A percentile compares a stretch with the other conserved stretches of the same genome.
Evolutionary conservation across 2,329 filamentous ascomycete genomes (phyloP).

Genomic region (Leptographium radiaticola): DNA sequence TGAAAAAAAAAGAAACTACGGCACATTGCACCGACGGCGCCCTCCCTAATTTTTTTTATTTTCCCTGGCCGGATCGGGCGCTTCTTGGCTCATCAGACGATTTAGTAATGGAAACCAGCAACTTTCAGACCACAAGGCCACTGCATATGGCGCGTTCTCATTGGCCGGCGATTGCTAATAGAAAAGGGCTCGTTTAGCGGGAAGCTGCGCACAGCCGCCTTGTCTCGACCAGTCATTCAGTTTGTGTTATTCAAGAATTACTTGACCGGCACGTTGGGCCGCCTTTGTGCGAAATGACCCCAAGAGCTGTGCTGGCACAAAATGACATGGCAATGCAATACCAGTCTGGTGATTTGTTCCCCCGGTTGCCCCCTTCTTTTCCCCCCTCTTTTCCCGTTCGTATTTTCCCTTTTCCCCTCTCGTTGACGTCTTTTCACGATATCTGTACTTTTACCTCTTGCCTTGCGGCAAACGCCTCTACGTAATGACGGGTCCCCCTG

Average conservation of each 20-base stretch:
- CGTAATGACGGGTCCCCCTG: no score
- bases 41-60: no score
- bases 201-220: background rate
- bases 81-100: background rate
- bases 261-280: slow-evolving; percentile 1
- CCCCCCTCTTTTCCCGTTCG: background rate
- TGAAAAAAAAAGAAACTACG: background rate
- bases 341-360: background rate
- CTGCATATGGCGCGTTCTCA: background rate
- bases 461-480: no score
- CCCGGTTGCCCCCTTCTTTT: background rate
- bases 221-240: slow-evolving; percentile 7
- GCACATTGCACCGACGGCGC: no score
- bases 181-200: background rate
- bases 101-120: slow-evolving; percentile 9
- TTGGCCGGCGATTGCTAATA: slow-evolving; percentile 12
- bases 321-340: background rate
- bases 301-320: background rate
- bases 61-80: background rate
- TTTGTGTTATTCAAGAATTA: slow-evolving; percentile 12
- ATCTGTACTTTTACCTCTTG: no score
- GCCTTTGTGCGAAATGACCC: background rate
- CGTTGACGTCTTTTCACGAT: no score
- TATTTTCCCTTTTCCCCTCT: background rate
- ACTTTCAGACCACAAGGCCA: slow-evolving; percentile 5